Evolutionary conservation across 768 basidiomycete species (phyloP).

Genomic region (Paxillus rubicundulus): DNA sequence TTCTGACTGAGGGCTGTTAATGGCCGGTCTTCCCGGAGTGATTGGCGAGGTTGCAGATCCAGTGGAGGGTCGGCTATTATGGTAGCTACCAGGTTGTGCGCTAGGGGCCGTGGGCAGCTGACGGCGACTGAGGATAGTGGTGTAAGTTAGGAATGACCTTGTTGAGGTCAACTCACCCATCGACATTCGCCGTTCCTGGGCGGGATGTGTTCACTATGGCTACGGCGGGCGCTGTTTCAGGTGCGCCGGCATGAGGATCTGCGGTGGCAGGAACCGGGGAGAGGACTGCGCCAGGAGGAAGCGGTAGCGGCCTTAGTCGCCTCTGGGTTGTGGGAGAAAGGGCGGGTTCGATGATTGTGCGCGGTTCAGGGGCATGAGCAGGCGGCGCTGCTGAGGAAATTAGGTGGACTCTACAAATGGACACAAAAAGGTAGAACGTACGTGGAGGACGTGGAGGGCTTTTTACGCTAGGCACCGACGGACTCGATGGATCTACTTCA

Average conservation of each 20-base stretch:
- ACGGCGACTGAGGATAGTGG: slow-evolving; percentile 21
- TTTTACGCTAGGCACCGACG: slow-evolving; percentile 10
- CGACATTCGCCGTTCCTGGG: slow-evolving; percentile 23
- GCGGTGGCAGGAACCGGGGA: slow-evolving; percentile 12
- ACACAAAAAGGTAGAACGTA: slow-evolving; percentile 10
- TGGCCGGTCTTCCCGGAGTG: slow-evolving; percentile 14
- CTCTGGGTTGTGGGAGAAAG: slow-evolving; percentile 31
- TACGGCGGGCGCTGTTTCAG: slow-evolving; percentile 11
- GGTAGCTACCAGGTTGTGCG: slow-evolving; percentile 12
- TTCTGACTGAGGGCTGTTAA: slow-evolving; percentile 15
- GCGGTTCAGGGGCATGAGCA: slow-evolving; percentile 16
- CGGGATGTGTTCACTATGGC: slow-evolving; percentile 15
- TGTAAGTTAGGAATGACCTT: neutral
- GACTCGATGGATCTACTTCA: slow-evolving; percentile 16
- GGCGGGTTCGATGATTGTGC: slow-evolving; percentile 19
- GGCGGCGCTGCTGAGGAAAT: slow-evolving; percentile 10
- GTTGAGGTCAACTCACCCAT: slow-evolving; percentile 17
- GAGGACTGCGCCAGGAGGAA: slow-evolving; percentile 21
- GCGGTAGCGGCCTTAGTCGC: slow-evolving; percentile 28
- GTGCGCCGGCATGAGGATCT: slow-evolving; percentile 11
- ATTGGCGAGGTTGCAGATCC: slow-evolving; percentile 20
- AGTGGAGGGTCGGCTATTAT: slow-evolving; percentile 17
- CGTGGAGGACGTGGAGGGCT: slow-evolving; percentile 22
- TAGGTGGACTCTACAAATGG: neutral
- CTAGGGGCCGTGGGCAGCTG: slow-evolving; percentile 29